Evolutionary conservation across 345 rosid genomes (phyloP).

Genomic region (Combretum micranthum): DNA sequence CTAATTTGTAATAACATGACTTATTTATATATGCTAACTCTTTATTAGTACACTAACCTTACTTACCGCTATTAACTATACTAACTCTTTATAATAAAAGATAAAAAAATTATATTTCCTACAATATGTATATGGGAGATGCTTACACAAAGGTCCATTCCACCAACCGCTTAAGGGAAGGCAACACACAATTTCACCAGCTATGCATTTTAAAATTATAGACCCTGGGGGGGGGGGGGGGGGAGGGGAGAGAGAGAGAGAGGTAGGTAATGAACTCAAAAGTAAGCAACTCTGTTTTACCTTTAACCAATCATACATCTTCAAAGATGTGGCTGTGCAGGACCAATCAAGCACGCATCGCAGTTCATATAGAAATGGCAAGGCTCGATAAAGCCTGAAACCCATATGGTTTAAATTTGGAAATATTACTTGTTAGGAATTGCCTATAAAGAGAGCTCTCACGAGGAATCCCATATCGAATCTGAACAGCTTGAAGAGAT

Average conservation of each 20-base stretch:
- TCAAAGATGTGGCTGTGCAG: slow-evolving; percentile 44
- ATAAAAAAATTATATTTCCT: too few relatives aligned
- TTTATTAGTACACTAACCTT: too few relatives aligned
- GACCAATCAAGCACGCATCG: slow-evolving; percentile 53
- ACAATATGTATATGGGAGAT: too few relatives aligned
- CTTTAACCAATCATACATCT: slow-evolving; percentile 47
- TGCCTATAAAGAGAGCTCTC: slow-evolving; percentile 36
- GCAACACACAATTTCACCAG: too few relatives aligned
- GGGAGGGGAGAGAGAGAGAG: neutral
- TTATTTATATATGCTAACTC: too few relatives aligned
- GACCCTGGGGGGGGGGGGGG: neutral
- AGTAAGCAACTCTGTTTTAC: slow-evolving; percentile 7
- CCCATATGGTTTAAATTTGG: slow-evolving; percentile 32
- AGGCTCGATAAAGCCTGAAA: slow-evolving; percentile 36
- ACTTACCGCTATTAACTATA: too few relatives aligned
- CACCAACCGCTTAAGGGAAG: too few relatives aligned
- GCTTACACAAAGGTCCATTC: too few relatives aligned
- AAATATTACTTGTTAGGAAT: slow-evolving; percentile 29
- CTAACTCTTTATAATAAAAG: too few relatives aligned
- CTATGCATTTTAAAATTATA: too few relatives aligned
- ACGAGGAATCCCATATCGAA: slow-evolving; percentile 33
- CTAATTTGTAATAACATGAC: too few relatives aligned
- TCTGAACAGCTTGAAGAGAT: slow-evolving; percentile 34
- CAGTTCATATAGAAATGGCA: slow-evolving; percentile 40
- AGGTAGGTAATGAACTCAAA: too few relatives aligned